Evolutionary conservation across 2,329 filamentous ascomycete genomes (phyloP), one percentile per base, ranked within the genome.

Genomic region (Fusarium sp.): DNA sequence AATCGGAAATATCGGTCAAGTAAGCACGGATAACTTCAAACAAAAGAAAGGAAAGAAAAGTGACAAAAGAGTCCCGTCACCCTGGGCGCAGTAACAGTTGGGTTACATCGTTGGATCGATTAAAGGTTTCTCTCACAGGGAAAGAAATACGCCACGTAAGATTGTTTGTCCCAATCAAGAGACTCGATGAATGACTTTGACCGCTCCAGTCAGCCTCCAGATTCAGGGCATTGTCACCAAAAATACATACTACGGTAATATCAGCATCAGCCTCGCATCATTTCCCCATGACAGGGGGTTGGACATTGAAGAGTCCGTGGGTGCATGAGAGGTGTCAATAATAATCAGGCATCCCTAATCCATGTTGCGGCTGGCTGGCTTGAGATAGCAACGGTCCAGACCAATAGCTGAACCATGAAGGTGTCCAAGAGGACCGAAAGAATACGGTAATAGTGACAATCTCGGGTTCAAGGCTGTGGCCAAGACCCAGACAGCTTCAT

Each of bases 221-320:
- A 63, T 54, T 32, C 53, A 70, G 18, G 37, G 34, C 34, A 27
- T 54, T 12, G 53, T 70, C 53, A 27, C 37, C 32, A 61, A 37
- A 47, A 18, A 27, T 45, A 29, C 27, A 29, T 11, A 29, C 27
- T 29, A 29, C 27, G 27, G 27, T 29, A 29, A 69, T 56, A 66
- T 47, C 61, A 67, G 42, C 71, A 48, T 70, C 70, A 70, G 64
- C 61, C 67, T 67, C 59, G 48, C 65, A 73, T 71, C 71, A 71
- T 64, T 52, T 61, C 57, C 53, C 55, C 48, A 32, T 42, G 29
- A 32, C 71, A 74, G 69, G 71, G 71, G 68, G 40, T 53, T 40
- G 58, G 61, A 66, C 46, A 72, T 71, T 71, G 34, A 53, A 40
- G 52, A 58, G 57, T 40, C 53, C 40, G 44, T 42, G 41, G 45